Percentiles rank a stretch among this genome's conserved stretches.
Conservation (phyloP, 2,329 filamentous ascomycete genomes). For the Fusarium sp. region DNA sequence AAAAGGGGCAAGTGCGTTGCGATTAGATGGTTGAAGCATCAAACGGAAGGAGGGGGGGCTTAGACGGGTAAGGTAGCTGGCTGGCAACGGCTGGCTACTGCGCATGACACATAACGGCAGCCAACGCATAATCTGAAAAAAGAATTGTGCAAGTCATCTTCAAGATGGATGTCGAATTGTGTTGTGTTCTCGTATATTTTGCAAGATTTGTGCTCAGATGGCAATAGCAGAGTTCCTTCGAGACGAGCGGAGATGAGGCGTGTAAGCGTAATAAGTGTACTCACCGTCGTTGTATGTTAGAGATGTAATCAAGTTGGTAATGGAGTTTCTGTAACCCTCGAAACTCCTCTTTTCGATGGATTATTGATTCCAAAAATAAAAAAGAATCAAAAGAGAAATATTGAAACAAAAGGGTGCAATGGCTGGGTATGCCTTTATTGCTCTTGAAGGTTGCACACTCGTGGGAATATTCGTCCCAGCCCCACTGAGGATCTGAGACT, state of each 20-base stretch:
- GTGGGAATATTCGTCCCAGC: slow-evolving; percentile 34
- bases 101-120: slow-evolving; percentile 9
- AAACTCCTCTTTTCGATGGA: slow-evolving; percentile 27
- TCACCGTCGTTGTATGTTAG: slow-evolving; percentile 24
- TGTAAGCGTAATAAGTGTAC: slow-evolving; percentile 30
- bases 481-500: slow-evolving; percentile 45
- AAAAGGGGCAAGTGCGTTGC: slow-evolving; percentile 17
- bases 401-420: slow-evolving; percentile 35
- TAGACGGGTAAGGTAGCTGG: slow-evolving; percentile 6
- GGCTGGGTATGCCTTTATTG: slow-evolving; percentile 43
- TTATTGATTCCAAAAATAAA: slow-evolving; percentile 29
- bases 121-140: slow-evolving; percentile 17
- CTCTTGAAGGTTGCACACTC: slow-evolving; percentile 27
- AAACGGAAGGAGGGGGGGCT: slow-evolving; percentile 26
- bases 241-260: background rate
- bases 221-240: slow-evolving; percentile 20
- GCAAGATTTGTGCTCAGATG: background rate
- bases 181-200: background rate
- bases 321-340: slow-evolving; percentile 12
- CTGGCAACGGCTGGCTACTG: slow-evolving; percentile 28
- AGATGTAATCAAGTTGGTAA: slow-evolving; percentile 14
- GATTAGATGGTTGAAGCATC: slow-evolving; percentile 13
- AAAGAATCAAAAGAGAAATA: slow-evolving; percentile 31
- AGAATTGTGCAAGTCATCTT: background rate
- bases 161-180: background rate